These are phyloP conservation scores for Fusarium virguliforme DNA, from an alignment of 2,329 filamentous ascomycete genomes.

Conservation along the genomic window DNA sequence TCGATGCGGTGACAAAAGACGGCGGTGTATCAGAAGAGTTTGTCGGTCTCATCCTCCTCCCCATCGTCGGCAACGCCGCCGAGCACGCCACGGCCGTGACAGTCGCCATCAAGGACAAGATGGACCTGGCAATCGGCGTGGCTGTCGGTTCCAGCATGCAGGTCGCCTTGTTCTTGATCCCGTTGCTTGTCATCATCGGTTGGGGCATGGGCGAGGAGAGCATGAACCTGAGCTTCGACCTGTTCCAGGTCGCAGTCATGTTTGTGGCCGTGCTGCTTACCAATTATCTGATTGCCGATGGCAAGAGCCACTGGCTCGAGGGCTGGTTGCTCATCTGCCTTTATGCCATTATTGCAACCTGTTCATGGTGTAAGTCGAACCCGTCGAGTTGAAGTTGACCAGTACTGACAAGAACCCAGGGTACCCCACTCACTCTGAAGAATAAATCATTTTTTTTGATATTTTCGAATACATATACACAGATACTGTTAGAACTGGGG, in stretches of 20 bases:
- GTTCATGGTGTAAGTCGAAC: constrained; percentile 71
- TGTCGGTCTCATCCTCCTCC: constrained; percentile 84
- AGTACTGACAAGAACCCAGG: constrained; percentile 36
- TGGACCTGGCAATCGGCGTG: constrained; percentile 86
- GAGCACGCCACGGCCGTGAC: constrained; percentile 87
- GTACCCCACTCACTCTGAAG: constrained; percentile 40
- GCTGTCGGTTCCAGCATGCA: constrained; percentile 87
- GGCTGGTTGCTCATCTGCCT: constrained; percentile 82
- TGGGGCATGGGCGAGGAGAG: constrained; percentile 81
- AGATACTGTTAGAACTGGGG: too few relatives aligned
- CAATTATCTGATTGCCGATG: constrained; percentile 89
- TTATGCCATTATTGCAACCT: constrained; percentile 84
- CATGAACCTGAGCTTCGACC: constrained; percentile 89
- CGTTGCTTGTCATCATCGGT: constrained; percentile 82
- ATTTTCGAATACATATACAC: neutral
- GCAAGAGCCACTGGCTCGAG: constrained; percentile 87
- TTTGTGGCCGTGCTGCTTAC: constrained; percentile 89
- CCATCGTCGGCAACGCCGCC: constrained; percentile 87
- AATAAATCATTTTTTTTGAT: constrained; percentile 11
- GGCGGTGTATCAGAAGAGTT: constrained; percentile 79
- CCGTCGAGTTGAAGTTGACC: neutral
- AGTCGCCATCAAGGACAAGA: constrained; percentile 87
- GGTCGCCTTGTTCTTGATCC: constrained; percentile 84
- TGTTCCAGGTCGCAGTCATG: constrained; percentile 88
- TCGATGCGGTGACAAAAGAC: constrained; percentile 75